These are phyloP conservation scores for Anastatica hierochuntica DNA, from an alignment of 345 rosid genomes.

Conservation along the genomic window DNA sequence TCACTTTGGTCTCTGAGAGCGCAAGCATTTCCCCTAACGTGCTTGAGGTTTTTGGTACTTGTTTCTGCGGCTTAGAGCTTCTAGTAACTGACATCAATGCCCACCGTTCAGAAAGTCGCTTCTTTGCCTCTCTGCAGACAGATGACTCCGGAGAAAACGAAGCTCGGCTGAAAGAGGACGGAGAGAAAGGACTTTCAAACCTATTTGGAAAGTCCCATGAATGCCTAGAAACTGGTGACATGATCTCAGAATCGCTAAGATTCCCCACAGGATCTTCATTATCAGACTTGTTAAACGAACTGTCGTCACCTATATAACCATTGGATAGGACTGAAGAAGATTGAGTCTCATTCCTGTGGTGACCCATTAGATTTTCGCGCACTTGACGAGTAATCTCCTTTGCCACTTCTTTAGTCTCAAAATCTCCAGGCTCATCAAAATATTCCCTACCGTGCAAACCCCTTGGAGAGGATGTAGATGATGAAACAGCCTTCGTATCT, in stretches of 20 bases:
- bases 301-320: constrained; percentile 75
- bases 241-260: constrained; percentile 75
- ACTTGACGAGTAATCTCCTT: constrained; percentile 44
- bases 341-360: constrained; percentile 60
- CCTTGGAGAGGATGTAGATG: constrained; percentile 43
- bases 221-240: constrained; percentile 69
- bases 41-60: constrained; percentile 52
- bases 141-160: constrained; percentile 91
- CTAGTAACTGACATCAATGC: constrained; percentile 67
- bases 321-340: constrained; percentile 78
- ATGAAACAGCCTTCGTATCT: constrained; percentile 39
- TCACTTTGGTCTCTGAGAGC: constrained; percentile 61
- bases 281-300: constrained; percentile 77
- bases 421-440: constrained; percentile 43
- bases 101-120: constrained; percentile 88
- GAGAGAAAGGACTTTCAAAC: constrained; percentile 59
- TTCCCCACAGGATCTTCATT: constrained; percentile 51
- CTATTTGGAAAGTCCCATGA: constrained; percentile 86
- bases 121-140: constrained; percentile 45
- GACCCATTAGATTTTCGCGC: constrained; percentile 47
- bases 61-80: constrained; percentile 46
- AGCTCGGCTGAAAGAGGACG: constrained; percentile 63
- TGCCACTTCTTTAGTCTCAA: constrained; percentile 57
- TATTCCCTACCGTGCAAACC: constrained; percentile 29
- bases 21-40: constrained; percentile 99